These are phyloP conservation scores for Emericellopsis terricola DNA, from an alignment of 495 filamentous ascomycete genomes.

Conservation along the genomic window DNA sequence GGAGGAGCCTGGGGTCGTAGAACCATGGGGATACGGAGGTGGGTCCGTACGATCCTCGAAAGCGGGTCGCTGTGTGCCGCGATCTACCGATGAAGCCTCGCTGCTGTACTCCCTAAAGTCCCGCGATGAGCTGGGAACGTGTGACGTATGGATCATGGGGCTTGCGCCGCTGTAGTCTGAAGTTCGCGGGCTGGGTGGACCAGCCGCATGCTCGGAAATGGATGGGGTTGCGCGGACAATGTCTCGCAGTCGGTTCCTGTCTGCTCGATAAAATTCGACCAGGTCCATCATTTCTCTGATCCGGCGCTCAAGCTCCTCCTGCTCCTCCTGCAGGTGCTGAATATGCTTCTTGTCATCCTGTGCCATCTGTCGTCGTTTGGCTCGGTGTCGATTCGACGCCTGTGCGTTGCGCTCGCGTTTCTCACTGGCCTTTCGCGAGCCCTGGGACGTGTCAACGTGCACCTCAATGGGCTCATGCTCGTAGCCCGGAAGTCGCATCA, in stretches of 20 bases:
- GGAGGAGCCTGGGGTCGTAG: not conserved
- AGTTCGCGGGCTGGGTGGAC: conserved; percentile 24
- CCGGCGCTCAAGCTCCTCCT: conserved; percentile 24
- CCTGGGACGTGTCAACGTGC: conserved; percentile 59
- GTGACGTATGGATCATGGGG: conserved; percentile 8
- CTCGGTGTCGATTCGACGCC: conserved; percentile 76
- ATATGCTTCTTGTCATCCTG: conserved; percentile 44
- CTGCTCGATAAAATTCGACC: conserved; percentile 26
- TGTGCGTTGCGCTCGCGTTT: conserved; percentile 88
- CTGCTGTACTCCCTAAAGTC: conserved; percentile 9
- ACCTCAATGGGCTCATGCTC: conserved; percentile 27
- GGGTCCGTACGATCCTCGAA: conserved; percentile 25
- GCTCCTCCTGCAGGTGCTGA: conserved; percentile 41
- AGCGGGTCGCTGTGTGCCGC: conserved; percentile 22
- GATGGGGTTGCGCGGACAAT: conserved; percentile 34
- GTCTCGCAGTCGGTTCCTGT: conserved; percentile 52
- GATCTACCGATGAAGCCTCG: conserved; percentile 19
- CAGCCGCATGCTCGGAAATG: conserved; percentile 27
- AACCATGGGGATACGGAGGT: conserved; percentile 15
- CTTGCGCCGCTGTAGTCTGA: conserved; percentile 16
- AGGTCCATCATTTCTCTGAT: conserved; percentile 31
- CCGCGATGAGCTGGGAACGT: conserved; percentile 9
- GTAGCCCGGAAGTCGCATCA: conserved; percentile 9
- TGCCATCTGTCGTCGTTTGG: conserved; percentile 69
- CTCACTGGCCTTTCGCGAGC: conserved; percentile 72